Base-by-base conservation (phyloP, 2,329 filamentous ascomycete species). In the Ophiosphaerella korrae region DNA sequence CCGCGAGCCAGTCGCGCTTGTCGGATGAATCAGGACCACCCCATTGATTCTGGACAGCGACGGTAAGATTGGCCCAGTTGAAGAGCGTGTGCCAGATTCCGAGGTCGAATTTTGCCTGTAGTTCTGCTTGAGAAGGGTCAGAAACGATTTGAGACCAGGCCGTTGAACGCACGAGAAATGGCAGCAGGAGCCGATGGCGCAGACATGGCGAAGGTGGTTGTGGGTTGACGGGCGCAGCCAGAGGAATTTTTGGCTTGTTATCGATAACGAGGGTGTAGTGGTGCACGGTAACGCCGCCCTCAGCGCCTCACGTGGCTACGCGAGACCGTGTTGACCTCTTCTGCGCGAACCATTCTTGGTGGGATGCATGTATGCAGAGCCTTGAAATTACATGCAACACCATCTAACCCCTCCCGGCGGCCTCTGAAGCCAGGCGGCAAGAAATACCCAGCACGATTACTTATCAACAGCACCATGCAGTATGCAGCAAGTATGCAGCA, bases 1-100 rank as follows among this genome's bases (percentile, higher is more conserved):
- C 92, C 44, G 90, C 93, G 67, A 99, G 90, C 93, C 92, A 97
- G 81, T 96, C 93, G 67, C 93, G 89, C 79, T 97, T 97, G 75
- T 95, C 91, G 53, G 81, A 74, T 18, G 86, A 88, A 68, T 91
- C 86, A 35, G 90, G 85, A 2, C 93, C 94, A 65, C 93, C 94
- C 88, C 92, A 96, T 76, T 85, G 82, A 73, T 90, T 91, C 71
- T 89, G 84, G 38, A 97, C 90, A 40, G 94, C 91, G 69, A 96
- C 86, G 42, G 88, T 88, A 46, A 99, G 87, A 29, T 90, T 88
- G 7, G 89, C 87, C 94, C 94, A 99, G 68, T 89, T 84, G 78
- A 92, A 86, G 60, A 99, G 85, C 37, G 88, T 79, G 71, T 94
- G 88, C 72, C 90, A 91, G 64, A 97, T 88, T 69, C 86, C 89